A percentile compares a stretch with the other conserved stretches of the same genome.
These are phyloP conservation scores for Aegilops speltoides DNA, from an alignment of 176 grass and related monocot genomes.

Conservation along the genomic window DNA sequence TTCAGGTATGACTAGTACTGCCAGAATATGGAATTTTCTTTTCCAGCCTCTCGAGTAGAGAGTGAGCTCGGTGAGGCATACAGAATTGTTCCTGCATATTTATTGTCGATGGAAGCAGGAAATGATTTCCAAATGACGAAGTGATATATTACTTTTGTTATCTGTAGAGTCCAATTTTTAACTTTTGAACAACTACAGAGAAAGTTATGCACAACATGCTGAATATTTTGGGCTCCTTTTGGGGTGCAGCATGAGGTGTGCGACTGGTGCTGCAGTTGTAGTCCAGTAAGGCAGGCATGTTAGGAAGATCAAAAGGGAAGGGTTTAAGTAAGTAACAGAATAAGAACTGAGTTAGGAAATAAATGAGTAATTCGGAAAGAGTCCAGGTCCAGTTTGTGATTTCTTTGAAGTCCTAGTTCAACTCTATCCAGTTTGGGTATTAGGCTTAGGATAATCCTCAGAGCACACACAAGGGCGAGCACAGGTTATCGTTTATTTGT, in stretches of 20 bases:
- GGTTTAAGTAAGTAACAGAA: background rate
- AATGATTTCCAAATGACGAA: conserved; percentile 19
- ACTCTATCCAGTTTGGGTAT: background rate
- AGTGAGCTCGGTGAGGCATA: background rate
- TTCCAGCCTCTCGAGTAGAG: conserved; percentile 1
- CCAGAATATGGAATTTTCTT: background rate
- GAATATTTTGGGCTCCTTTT: background rate
- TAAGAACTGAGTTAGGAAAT: background rate
- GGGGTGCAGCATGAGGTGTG: background rate
- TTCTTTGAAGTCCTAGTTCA: background rate
- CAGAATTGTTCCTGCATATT: background rate
- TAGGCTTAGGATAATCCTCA: background rate
- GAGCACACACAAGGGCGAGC: background rate
- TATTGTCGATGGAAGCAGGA: background rate
- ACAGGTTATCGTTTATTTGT: background rate
- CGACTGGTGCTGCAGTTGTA: background rate
- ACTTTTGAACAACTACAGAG: background rate
- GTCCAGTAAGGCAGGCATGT: background rate
- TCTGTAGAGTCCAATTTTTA: background rate
- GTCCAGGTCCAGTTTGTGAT: background rate
- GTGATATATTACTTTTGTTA: background rate
- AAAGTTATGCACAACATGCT: background rate
- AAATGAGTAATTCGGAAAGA: background rate
- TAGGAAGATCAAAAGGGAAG: background rate
- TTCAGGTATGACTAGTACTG: conserved; percentile 58